Evolutionary conservation across 2,329 filamentous ascomycete species (phyloP).

Genomic region (Talaromyces islandicus): DNA sequence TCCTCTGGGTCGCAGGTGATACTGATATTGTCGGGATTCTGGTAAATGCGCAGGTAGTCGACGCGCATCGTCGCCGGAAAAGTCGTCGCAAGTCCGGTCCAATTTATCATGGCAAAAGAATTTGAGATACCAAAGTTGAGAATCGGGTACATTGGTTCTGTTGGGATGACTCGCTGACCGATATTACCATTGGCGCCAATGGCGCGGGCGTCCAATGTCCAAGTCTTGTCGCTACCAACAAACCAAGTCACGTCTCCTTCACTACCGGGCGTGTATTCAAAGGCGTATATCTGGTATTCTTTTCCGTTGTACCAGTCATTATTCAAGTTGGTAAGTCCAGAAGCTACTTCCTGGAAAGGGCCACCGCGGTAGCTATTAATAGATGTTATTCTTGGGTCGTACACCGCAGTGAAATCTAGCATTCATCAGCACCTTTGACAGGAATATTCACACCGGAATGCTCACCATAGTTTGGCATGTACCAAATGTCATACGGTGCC

Average conservation of each 20-base stretch:
- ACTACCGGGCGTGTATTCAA: conserved; percentile 57
- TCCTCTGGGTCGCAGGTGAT: conserved; percentile 63
- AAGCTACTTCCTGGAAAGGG: conserved; percentile 58
- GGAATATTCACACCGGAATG: background rate
- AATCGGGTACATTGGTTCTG: conserved; percentile 62
- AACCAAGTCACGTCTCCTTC: conserved; percentile 62
- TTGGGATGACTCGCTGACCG: conserved; percentile 57
- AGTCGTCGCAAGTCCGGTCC: conserved; percentile 48
- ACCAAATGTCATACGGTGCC: conserved; percentile 66
- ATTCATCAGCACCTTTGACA: background rate
- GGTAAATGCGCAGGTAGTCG: conserved; percentile 67
- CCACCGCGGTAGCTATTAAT: conserved; percentile 59
- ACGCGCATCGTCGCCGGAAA: conserved; percentile 62
- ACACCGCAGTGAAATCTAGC: conserved; percentile 58
- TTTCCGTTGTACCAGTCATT: conserved; percentile 62
- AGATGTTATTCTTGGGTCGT: conserved; percentile 51
- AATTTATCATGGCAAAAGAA: conserved; percentile 58
- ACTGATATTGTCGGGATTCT: conserved; percentile 52
- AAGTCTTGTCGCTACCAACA: conserved; percentile 59
- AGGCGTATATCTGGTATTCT: conserved; percentile 57
- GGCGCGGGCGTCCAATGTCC: conserved; percentile 55
- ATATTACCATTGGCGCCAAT: conserved; percentile 65
- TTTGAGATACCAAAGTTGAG: conserved; percentile 66
- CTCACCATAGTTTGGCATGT: conserved; percentile 55
- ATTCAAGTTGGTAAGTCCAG: conserved; percentile 56